phyloP scores from a whole-genome alignment of 1,284 basidiomycete species.

The Uromyces viciae-fabae region DNA sequence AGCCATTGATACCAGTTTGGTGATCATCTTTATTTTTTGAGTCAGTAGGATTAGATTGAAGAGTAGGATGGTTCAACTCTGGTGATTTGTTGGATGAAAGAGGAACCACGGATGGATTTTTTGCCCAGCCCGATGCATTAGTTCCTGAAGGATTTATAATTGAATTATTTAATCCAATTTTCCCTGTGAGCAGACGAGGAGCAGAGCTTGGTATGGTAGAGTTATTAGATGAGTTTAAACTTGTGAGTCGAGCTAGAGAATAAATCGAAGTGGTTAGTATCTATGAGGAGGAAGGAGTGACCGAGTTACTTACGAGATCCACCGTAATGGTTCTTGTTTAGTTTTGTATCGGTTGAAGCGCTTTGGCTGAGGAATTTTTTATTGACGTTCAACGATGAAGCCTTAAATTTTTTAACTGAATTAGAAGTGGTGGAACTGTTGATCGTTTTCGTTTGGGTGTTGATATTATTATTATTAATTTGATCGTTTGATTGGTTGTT shows the following conservation, averaged over 20 bases:
- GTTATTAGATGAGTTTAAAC: slow-evolving; percentile 9
- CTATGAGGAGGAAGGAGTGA: neutral
- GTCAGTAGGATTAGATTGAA: neutral
- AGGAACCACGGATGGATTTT: slow-evolving; percentile 1
- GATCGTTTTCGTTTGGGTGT: neutral
- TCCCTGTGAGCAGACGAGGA: slow-evolving; percentile 40
- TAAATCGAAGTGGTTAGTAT: neutral
- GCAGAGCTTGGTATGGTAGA: slow-evolving; percentile 2
- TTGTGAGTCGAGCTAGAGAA: slow-evolving; percentile 35
- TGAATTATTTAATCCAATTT: slow-evolving; percentile 20
- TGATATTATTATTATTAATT: no score
- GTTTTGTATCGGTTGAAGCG: slow-evolving; percentile 20
- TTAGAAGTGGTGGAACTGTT: no score
- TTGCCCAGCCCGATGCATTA: slow-evolving; percentile 28
- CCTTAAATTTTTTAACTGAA: slow-evolving; percentile 39
- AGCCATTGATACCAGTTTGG: slow-evolving; percentile 15
- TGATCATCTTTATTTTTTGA: slow-evolving; percentile 2
- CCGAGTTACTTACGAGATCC: slow-evolving; percentile 13
- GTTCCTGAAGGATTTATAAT: slow-evolving; percentile 21
- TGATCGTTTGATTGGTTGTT: neutral
- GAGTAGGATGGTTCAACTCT: slow-evolving; percentile 11
- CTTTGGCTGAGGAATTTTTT: slow-evolving; percentile 44
- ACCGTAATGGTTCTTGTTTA: slow-evolving; percentile 7
- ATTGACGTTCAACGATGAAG: slow-evolving; percentile 41
- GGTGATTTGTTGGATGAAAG: slow-evolving; percentile 28